Percentiles rank a stretch among this genome's conserved stretches.
Conservation (phyloP, 306 rosid genomes). For the Gillenia trifoliata region DNA sequence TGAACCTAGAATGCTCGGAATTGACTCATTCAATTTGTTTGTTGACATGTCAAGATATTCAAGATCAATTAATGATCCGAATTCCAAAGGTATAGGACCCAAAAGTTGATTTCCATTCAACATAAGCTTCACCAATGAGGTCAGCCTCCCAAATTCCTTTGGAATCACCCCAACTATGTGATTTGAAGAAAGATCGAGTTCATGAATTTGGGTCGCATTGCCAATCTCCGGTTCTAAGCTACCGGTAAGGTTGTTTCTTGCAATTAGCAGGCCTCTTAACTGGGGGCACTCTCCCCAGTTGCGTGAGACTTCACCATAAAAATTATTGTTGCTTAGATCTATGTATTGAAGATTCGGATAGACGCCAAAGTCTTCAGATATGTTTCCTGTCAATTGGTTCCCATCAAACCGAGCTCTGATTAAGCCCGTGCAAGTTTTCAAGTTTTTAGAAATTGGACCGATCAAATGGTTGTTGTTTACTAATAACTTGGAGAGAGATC, state of each 20-base stretch:
- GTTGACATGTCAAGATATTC: slow-evolving; percentile 2
- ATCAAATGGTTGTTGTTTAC: slow-evolving; percentile 16
- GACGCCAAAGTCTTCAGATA: slow-evolving; percentile 29
- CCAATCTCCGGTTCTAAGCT: slow-evolving; percentile 8
- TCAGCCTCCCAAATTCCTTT: slow-evolving; percentile 2
- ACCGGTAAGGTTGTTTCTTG: slow-evolving; percentile 22
- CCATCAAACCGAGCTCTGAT: slow-evolving; percentile 20
- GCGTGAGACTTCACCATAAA: slow-evolving; percentile 28
- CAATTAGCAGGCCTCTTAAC: slow-evolving; percentile 21
- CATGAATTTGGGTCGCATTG: slow-evolving; percentile 6
- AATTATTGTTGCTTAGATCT: slow-evolving; percentile 24
- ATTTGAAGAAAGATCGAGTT: slow-evolving; percentile 19
- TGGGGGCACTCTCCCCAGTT: slow-evolving; percentile 25
- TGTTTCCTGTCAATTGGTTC: slow-evolving; percentile 22
- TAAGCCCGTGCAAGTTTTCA: slow-evolving; percentile 25
- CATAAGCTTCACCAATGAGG: slow-evolving; percentile 7
- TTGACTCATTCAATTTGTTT: slow-evolving; percentile 15
- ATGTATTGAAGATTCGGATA: slow-evolving; percentile 30
- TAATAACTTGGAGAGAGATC: slow-evolving; percentile 12
- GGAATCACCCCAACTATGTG: slow-evolving; percentile 1
- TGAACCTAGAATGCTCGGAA: background rate
- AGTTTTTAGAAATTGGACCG: slow-evolving; percentile 24
- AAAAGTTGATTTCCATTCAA: slow-evolving; percentile 13
- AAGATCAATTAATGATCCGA: slow-evolving; percentile 3
- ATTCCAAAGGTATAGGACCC: background rate